A percentile compares a stretch with the other conserved stretches of the same genome.
These are phyloP conservation scores for Bryopsis sp. DNA, from an alignment of 139 green algal species.

Conservation along the genomic window DNA sequence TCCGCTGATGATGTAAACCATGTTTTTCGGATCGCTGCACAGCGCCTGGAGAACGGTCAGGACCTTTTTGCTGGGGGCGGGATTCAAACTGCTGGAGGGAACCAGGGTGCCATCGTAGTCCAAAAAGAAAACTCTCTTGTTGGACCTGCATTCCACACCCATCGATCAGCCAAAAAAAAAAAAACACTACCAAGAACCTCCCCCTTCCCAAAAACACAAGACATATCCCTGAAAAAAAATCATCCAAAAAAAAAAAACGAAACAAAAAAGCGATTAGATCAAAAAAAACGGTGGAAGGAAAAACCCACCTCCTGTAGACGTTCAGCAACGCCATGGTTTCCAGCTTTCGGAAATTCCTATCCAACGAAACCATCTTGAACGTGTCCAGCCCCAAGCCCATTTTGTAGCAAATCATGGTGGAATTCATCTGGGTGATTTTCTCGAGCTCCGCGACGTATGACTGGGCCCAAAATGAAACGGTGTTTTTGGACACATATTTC, in stretches of 20 bases:
- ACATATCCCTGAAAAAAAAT: too few relatives aligned
- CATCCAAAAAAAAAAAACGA: too few relatives aligned
- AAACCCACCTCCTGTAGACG: slow-evolving; percentile 46
- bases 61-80: slow-evolving; percentile 29
- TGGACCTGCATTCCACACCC: slow-evolving; percentile 41
- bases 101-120: slow-evolving; percentile 98
- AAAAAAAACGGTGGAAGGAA: too few relatives aligned
- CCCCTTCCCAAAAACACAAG: too few relatives aligned
- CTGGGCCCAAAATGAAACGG: slow-evolving; percentile 86
- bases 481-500: slow-evolving; percentile 87
- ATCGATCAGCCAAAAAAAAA: neutral
- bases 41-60: slow-evolving; percentile 51
- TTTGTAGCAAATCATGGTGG: slow-evolving; percentile 87
- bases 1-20: slow-evolving; percentile 84
- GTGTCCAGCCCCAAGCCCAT: slow-evolving; percentile 93
- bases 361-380: slow-evolving; percentile 91
- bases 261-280: too few relatives aligned
- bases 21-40: slow-evolving; percentile 63
- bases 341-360: slow-evolving; percentile 86
- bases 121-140: slow-evolving; percentile 74
- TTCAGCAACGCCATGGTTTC: slow-evolving; percentile 40
- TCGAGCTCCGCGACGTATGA: slow-evolving; percentile 69
- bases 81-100: slow-evolving; percentile 40
- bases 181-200: neutral
- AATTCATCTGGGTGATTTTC: slow-evolving; percentile 61